Percentiles rank a stretch among this genome's conserved stretches.
phyloP scores from a whole-genome alignment of 495 filamentous ascomycete species.

The Xylaria sp. region DNA sequence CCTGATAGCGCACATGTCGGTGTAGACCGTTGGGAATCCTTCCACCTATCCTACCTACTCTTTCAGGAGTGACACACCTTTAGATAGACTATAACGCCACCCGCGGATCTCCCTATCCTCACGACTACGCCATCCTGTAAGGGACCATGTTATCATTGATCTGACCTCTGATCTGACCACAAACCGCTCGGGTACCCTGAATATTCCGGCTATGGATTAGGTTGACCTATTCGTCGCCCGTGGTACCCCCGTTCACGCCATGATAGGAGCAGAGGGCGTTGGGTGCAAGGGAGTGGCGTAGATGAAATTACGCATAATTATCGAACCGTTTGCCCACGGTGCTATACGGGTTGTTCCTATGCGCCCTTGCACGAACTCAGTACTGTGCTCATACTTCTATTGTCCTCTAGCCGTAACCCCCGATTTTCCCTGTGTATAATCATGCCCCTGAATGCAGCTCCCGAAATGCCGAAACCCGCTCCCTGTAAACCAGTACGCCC shows the following conservation, averaged over 20 bases:
- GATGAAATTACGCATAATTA: background rate
- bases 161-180: conserved; percentile 11
- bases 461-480: conserved; percentile 12
- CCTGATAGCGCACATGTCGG: background rate
- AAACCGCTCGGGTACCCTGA: background rate
- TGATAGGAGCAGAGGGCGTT: background rate
- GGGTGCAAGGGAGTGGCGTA: background rate
- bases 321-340: background rate
- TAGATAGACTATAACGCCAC: background rate
- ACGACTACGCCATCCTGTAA: background rate
- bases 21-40: background rate
- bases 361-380: background rate
- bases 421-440: conserved; percentile 4
- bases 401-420: background rate
- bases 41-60: background rate
- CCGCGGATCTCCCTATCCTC: background rate
- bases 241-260: conserved; percentile 2
- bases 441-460: background rate
- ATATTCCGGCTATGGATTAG: background rate
- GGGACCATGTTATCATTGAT: background rate
- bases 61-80: background rate
- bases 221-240: background rate
- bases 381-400: background rate
- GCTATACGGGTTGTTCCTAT: background rate
- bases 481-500: conserved; percentile 3